phyloP scores from a whole-genome alignment of 2,329 filamentous ascomycete species.

The Cordyceps cicadae region DNA sequence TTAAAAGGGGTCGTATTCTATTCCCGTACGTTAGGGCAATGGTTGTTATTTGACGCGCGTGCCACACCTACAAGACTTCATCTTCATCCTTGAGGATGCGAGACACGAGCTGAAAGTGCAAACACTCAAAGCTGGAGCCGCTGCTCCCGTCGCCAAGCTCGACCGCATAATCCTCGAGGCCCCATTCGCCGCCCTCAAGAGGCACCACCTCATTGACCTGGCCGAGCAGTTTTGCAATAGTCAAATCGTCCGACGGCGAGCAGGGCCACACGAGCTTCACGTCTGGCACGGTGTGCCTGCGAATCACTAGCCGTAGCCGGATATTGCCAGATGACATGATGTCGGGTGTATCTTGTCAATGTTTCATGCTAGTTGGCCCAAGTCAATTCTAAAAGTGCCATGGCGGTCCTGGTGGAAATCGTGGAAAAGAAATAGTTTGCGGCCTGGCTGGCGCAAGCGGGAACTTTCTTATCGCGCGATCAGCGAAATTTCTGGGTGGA shows the following conservation, averaged over 20 bases:
- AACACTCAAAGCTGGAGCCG: constrained; percentile 67
- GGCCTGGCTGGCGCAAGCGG: not conserved
- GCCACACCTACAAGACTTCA: constrained; percentile 60
- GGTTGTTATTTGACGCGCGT: not conserved
- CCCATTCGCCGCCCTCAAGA: constrained; percentile 74
- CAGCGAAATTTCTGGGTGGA: constrained; percentile 11
- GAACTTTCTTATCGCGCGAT: not conserved
- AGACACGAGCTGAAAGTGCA: constrained; percentile 71
- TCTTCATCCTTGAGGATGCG: constrained; percentile 74
- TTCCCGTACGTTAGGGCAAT: not conserved
- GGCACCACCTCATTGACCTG: constrained; percentile 74
- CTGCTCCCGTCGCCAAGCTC: constrained; percentile 49
- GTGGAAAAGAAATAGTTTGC: not conserved
- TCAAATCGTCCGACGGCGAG: constrained; percentile 49
- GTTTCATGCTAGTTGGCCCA: not conserved
- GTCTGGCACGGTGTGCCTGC: constrained; percentile 65
- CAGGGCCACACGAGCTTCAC: constrained; percentile 65
- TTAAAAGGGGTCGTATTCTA: constrained; percentile 71
- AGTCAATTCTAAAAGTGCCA: not conserved
- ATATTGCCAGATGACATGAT: constrained; percentile 33
- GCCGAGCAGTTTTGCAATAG: constrained; percentile 67
- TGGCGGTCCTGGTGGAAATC: not conserved
- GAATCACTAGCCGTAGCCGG: constrained; percentile 66
- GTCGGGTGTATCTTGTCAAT: not conserved
- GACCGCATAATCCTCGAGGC: constrained; percentile 81